Conservation (phyloP, 139 green algal genomes). For the Yamagishiella unicocca region DNA sequence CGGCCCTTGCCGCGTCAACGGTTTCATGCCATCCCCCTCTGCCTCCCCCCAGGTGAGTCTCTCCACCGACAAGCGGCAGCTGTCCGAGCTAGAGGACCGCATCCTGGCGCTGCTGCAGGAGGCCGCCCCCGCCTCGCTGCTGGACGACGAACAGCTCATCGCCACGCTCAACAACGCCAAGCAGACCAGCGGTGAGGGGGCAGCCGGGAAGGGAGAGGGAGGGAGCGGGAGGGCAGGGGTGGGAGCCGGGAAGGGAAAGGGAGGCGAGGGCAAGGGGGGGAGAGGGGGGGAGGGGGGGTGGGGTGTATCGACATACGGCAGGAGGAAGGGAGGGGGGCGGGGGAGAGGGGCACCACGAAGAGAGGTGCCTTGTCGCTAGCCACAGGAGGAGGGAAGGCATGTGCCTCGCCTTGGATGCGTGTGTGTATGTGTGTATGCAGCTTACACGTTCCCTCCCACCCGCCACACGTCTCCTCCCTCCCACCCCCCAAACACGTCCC, state of each 20-base stretch:
- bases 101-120: constrained; percentile 86
- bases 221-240: not conserved
- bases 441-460: too few species aligned
- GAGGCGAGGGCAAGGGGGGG: not conserved
- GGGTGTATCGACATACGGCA: not conserved
- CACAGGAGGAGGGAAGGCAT: too few species aligned
- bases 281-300: not conserved
- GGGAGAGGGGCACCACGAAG: too few species aligned
- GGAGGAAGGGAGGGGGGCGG: not conserved
- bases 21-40: too few species aligned
- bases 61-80: constrained; percentile 82
- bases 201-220: not conserved
- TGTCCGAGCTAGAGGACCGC: constrained; percentile 84
- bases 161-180: constrained; percentile 89
- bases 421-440: too few species aligned
- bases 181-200: constrained; percentile 65
- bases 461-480: too few species aligned
- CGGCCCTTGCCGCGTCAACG: too few species aligned
- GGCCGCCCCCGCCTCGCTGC: constrained; percentile 82
- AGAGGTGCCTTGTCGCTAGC: too few species aligned
- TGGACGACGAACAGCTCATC: constrained; percentile 88
- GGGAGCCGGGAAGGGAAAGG: not conserved
- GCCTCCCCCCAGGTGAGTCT: constrained; percentile 25
- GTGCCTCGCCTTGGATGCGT: too few species aligned
- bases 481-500: too few species aligned